These are phyloP conservation scores for Linanthus parryae DNA, from an alignment of 148 eudicot species.

Conservation along the genomic window DNA sequence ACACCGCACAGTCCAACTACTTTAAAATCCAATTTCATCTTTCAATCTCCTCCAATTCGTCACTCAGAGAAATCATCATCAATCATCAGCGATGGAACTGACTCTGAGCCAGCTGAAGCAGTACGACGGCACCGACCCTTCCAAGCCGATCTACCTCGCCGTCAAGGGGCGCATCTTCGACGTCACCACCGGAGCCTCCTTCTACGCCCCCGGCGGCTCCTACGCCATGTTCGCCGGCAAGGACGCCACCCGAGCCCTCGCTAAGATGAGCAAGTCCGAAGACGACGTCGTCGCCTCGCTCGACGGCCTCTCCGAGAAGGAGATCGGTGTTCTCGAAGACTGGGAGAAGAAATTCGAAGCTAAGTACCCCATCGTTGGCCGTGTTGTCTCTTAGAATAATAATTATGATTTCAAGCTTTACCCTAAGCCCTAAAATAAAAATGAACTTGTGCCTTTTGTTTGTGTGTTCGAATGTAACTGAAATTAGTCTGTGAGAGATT, in stretches of 20 bases:
- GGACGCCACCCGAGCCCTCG: constrained; percentile 95
- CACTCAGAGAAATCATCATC: no score
- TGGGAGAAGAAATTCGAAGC: constrained; percentile 99
- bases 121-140: constrained; percentile 72
- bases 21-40: no score
- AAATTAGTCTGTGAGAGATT: no score
- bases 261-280: constrained; percentile 95
- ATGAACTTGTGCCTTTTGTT: no score
- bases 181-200: no score
- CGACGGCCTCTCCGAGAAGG: constrained; percentile 76
- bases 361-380: constrained; percentile 89
- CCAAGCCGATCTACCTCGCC: constrained; percentile 90
- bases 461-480: no score
- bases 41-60: no score
- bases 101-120: constrained; percentile 56
- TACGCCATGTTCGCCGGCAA: constrained; percentile 93
- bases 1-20: no score
- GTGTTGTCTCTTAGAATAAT: no score
- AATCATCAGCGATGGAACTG: no score
- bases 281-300: constrained; percentile 72
- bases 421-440: no score
- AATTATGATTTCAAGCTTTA: no score
- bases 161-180: constrained; percentile 98
- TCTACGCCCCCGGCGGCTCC: constrained; percentile 98
- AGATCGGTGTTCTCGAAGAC: constrained; percentile 86